Evolutionary conservation across 345 rosid genomes (phyloP).

Genomic region (Atalantia buxifolia): DNA sequence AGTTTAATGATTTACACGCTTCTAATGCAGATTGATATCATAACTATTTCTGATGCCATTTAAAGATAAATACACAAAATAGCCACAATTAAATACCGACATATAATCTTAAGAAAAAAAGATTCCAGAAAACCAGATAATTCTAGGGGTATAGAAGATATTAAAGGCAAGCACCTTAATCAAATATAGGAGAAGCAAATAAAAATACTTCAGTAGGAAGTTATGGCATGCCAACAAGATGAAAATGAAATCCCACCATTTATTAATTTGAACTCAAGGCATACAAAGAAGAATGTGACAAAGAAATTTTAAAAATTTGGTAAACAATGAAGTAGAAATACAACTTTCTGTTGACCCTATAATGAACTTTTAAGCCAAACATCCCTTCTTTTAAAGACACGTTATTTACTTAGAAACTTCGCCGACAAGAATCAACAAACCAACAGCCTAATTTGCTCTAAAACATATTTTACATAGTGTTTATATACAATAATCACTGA

Average conservation of each 20-base stretch:
- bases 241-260: constrained; percentile 36
- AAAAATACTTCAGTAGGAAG: constrained; percentile 2
- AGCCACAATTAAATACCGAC: not conserved
- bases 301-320: constrained; percentile 15
- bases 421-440: constrained; percentile 17
- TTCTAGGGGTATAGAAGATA: not conserved
- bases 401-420: constrained; percentile 4
- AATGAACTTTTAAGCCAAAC: not conserved
- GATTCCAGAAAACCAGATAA: not conserved
- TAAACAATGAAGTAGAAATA: constrained; percentile 15
- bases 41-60: not conserved
- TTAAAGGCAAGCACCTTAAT: constrained; percentile 4
- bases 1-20: not conserved
- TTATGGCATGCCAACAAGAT: constrained; percentile 17
- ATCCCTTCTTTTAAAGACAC: not conserved
- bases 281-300: constrained; percentile 23
- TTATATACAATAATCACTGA: constrained; percentile 22
- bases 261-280: constrained; percentile 23
- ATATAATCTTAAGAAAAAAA: not conserved
- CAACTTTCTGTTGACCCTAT: constrained; percentile 2
- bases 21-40: not conserved
- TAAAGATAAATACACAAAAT: not conserved
- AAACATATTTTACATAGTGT: constrained; percentile 7
- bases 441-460: constrained; percentile 21
- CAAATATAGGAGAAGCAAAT: not conserved